Base-by-base conservation (phyloP, 495 filamentous ascomycete species). In the Penicilliopsis zonata region DNA sequence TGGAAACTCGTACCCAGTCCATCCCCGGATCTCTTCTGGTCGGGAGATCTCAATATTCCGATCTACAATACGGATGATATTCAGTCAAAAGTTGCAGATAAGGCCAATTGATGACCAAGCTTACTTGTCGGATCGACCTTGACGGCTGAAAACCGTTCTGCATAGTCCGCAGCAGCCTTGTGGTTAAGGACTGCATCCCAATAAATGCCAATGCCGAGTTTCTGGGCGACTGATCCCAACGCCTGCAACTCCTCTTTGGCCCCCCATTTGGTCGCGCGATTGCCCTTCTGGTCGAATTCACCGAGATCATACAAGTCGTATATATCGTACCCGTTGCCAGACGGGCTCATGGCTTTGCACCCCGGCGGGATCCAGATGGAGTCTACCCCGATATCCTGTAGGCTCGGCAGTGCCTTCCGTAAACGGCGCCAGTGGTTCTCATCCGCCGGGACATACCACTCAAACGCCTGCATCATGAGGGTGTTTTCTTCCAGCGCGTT, bases 131-230 rank as follows among this genome's bases (percentile, higher is more conserved):
- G 55, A 46, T 80, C 62, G 9, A 83, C 79, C 46, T 77, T 72
- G 30, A 80, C 61, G 2, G 69, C 76, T 25, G 53, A 35, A 37
- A 69, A 77, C 19, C 57, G 55, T 50, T 85, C 75, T 10, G 60
- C 66, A 35, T 57, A 59, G 48, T 85, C 80, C 10, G 75, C 80
- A 5, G 63, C 76, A 12, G 77, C 76, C 48, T 82, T 84, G 52
- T 85, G 81, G 39, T 84, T 86, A 28, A 84, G 55, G 7, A 86
- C 78, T 17, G 77, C 77, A 54, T 86, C 80, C 69, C 76, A 85
- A 45, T 79, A 75, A 4, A 83, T 42, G 1, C 69, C 70, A 3
- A 83, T 57, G 1, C 64, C 65, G 16, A 64, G 32, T n/a, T 64
- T 47, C 30, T 68, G 62, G 0, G 75, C 73, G 13, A 55, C 49